Conservation (phyloP, 495 filamentous ascomycete genomes). For the Lepraria neglecta region DNA sequence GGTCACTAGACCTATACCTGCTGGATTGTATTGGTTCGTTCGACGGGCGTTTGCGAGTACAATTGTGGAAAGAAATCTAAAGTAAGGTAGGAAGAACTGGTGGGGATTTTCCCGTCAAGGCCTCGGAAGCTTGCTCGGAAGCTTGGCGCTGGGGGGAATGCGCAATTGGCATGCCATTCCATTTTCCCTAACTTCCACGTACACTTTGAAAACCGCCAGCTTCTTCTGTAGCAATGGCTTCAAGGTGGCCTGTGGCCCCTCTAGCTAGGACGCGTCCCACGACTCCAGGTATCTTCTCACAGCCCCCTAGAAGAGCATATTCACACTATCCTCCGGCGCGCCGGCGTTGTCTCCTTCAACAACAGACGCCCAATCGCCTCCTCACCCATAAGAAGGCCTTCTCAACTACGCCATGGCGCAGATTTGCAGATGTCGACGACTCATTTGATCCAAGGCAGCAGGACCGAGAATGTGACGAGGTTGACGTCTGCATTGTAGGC, state of each 20-base stretch:
- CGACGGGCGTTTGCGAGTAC: too few relatives aligned
- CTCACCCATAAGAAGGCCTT: constrained; percentile 28
- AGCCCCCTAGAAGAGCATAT: constrained; percentile 16
- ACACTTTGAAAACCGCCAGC: not conserved
- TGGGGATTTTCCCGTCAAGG: too few relatives aligned
- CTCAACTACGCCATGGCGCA: constrained; percentile 43
- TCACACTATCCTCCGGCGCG: constrained; percentile 26
- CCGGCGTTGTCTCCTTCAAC: constrained; percentile 26
- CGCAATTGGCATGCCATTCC: too few relatives aligned
- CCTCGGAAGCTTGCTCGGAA: too few relatives aligned
- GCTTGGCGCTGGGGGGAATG: too few relatives aligned
- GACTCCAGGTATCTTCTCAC: not conserved
- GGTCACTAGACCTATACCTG: too few relatives aligned
- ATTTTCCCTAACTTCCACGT: too few relatives aligned
- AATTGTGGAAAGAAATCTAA: too few relatives aligned
- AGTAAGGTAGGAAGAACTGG: too few relatives aligned
- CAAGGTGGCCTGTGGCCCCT: not conserved
- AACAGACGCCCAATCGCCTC: constrained; percentile 5
- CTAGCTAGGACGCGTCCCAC: constrained; percentile 5
- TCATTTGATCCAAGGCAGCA: constrained; percentile 64
- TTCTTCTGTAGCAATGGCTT: constrained; percentile 8
- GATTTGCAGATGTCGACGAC: constrained; percentile 52
- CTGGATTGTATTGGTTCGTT: too few relatives aligned
- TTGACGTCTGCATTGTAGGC: constrained; percentile 95
- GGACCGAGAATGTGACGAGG: constrained; percentile 84